Percentiles rank a stretch among this genome's conserved stretches.
These are phyloP conservation scores for Euphorbia corollata DNA, from an alignment of 441 rosid genomes.

Conservation along the genomic window DNA sequence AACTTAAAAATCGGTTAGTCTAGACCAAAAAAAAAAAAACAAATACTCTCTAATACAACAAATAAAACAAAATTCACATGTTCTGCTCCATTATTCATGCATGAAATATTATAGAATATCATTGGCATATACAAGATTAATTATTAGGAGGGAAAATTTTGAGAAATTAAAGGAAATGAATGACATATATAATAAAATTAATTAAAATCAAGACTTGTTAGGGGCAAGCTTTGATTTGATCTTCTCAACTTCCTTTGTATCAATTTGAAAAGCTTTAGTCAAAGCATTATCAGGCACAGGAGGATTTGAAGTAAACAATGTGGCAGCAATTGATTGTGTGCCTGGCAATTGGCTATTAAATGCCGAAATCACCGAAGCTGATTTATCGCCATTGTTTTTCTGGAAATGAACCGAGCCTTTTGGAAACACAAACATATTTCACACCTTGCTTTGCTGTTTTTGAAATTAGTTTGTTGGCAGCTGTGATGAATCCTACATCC, in stretches of 20 bases:
- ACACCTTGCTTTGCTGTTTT: slow-evolving; percentile 60
- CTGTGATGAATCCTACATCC: slow-evolving; percentile 78
- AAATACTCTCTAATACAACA: too few relatives aligned
- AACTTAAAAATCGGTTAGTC: too few relatives aligned
- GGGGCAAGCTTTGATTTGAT: slow-evolving; percentile 72
- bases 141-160: too few relatives aligned
- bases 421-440: slow-evolving; percentile 71
- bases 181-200: too few relatives aligned
- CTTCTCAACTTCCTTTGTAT: slow-evolving; percentile 58
- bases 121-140: too few relatives aligned
- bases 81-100: too few relatives aligned
- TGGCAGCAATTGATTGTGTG: slow-evolving; percentile 57
- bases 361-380: slow-evolving; percentile 51
- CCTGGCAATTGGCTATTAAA: slow-evolving; percentile 85
- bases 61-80: too few relatives aligned
- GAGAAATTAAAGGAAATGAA: too few relatives aligned
- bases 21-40: too few relatives aligned
- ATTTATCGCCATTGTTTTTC: slow-evolving; percentile 58
- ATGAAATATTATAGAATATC: too few relatives aligned
- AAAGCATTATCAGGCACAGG: slow-evolving; percentile 55
- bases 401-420: slow-evolving; percentile 72
- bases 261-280: slow-evolving; percentile 65
- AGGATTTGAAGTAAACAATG: slow-evolving; percentile 59
- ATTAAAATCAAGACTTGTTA: too few relatives aligned
- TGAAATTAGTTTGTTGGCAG: slow-evolving; percentile 50